A percentile compares a stretch with the other conserved stretches of the same genome.
phyloP scores from a whole-genome alignment of 2,329 filamentous ascomycete genomes.

The Chrysoporthe cubensis region DNA sequence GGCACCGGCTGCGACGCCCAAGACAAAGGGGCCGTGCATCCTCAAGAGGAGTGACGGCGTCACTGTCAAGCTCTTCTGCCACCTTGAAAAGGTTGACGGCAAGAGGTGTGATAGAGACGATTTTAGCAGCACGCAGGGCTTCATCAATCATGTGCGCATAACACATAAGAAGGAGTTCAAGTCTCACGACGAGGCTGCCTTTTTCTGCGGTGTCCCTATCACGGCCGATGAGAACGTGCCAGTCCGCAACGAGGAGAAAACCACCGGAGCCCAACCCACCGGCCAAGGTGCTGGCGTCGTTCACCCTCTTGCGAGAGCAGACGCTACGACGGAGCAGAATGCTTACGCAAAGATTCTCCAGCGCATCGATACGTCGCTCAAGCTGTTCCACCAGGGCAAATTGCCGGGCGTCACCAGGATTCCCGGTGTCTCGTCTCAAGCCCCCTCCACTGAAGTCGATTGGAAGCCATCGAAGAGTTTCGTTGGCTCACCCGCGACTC shows the following conservation, averaged over 20 bases:
- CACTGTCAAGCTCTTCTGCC: slow-evolving; percentile 86
- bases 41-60: slow-evolving; percentile 85
- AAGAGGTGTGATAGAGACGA: slow-evolving; percentile 85
- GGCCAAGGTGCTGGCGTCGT: slow-evolving; percentile 52
- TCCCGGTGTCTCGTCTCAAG: slow-evolving; percentile 39
- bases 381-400: slow-evolving; percentile 55
- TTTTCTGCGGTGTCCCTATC: slow-evolving; percentile 82
- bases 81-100: slow-evolving; percentile 11
- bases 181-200: slow-evolving; percentile 91
- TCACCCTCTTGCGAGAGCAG: slow-evolving; percentile 64
- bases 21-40: slow-evolving; percentile 81
- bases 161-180: slow-evolving; percentile 92
- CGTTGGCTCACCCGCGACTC: slow-evolving; percentile 60
- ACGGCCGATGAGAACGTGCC: slow-evolving; percentile 66
- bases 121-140: slow-evolving; percentile 97
- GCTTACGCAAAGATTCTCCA: slow-evolving; percentile 54
- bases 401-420: slow-evolving; percentile 53
- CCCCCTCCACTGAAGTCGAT: slow-evolving; percentile 32
- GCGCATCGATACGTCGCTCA: slow-evolving; percentile 59
- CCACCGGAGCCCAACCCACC: slow-evolving; percentile 34
- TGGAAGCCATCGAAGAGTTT: slow-evolving; percentile 45
- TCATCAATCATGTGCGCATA: slow-evolving; percentile 98
- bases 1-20: slow-evolving; percentile 70
- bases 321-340: slow-evolving; percentile 57
- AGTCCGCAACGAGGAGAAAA: slow-evolving; percentile 49